Conservation (phyloP, 306 rosid species). For the Styphnolobium japonicum region DNA sequence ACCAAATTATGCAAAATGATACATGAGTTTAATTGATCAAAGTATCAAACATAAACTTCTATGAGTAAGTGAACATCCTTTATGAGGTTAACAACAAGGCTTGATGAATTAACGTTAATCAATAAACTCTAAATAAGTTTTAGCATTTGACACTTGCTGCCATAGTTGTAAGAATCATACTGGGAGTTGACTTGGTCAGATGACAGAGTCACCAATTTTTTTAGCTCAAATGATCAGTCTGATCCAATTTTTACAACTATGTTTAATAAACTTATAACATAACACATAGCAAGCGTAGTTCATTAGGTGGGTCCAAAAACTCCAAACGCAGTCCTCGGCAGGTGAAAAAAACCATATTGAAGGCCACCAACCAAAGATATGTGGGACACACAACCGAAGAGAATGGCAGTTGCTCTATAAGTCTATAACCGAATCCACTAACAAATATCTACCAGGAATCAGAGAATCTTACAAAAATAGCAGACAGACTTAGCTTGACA, state of each 20-base stretch:
- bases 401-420: background rate
- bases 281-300: background rate
- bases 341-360: background rate
- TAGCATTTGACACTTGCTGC: no score
- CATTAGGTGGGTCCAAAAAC: constrained; percentile 10
- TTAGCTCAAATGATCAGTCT: no score
- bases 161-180: no score
- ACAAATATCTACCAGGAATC: background rate
- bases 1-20: background rate
- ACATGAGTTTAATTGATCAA: background rate
- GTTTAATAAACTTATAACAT: background rate
- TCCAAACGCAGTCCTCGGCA: background rate
- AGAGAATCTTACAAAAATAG: background rate
- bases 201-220: no score
- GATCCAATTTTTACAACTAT: no score
- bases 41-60: background rate
- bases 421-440: constrained; percentile 2
- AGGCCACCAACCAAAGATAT: constrained; percentile 10
- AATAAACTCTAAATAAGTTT: no score
- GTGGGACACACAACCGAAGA: constrained; percentile 20
- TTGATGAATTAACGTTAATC: no score
- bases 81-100: background rate
- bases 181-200: no score
- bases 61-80: no score
- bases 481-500: background rate